phyloP scores from a whole-genome alignment of 495 filamentous ascomycete genomes.

The Venustampulla echinocandica region DNA sequence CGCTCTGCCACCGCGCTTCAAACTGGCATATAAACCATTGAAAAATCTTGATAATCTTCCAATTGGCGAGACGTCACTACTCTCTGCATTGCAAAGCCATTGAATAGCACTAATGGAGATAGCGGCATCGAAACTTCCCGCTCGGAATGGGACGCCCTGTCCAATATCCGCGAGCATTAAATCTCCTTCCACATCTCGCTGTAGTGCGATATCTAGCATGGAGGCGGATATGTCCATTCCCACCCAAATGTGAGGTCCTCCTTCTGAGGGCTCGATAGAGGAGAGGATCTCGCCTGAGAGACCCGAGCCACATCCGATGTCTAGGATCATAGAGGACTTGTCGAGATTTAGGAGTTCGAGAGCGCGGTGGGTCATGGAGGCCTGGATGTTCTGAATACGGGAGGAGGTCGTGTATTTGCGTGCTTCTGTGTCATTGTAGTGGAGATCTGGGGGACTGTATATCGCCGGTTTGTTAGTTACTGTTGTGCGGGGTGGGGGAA shows the following conservation, averaged over 20 bases:
- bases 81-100: constrained; percentile 96
- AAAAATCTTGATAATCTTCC: constrained; percentile 80
- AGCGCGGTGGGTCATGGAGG: constrained; percentile 85
- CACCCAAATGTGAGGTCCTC: constrained; percentile 85
- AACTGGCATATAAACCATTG: constrained; percentile 75
- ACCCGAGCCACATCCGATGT: constrained; percentile 91
- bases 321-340: constrained; percentile 80
- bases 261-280: constrained; percentile 50
- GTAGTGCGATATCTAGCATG: constrained; percentile 87
- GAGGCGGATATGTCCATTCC: constrained; percentile 91
- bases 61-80: constrained; percentile 66
- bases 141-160: constrained; percentile 88
- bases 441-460: constrained; percentile 79
- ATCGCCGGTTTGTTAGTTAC: constrained; percentile 6
- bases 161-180: constrained; percentile 88
- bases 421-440: constrained; percentile 92
- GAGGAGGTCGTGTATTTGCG: constrained; percentile 96
- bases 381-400: constrained; percentile 90
- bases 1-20: constrained; percentile 78
- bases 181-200: constrained; percentile 88
- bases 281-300: constrained; percentile 91
- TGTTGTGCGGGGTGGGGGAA: constrained; percentile 7
- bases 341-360: constrained; percentile 79
- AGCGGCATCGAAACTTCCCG: constrained; percentile 89
- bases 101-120: constrained; percentile 92